These are phyloP conservation scores for Rosa chinensis DNA, from an alignment of 306 rosid species.

Conservation along the genomic window DNA sequence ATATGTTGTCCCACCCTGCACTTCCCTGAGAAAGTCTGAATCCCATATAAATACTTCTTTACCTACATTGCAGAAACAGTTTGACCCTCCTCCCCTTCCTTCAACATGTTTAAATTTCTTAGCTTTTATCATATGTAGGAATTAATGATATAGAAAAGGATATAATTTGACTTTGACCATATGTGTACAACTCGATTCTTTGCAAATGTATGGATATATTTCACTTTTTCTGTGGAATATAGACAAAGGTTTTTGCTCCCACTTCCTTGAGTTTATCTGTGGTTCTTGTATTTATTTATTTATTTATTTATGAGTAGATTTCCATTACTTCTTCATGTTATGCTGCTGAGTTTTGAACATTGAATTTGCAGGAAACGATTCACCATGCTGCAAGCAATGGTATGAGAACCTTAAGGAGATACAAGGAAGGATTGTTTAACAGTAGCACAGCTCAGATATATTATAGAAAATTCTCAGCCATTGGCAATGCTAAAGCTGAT, in stretches of 20 bases:
- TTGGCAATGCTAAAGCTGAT: constrained; percentile 28
- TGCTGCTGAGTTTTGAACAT: neutral
- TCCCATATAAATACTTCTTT: no score
- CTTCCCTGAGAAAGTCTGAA: neutral
- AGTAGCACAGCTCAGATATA: constrained; percentile 10
- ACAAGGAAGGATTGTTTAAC: constrained; percentile 18
- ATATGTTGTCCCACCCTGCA: neutral
- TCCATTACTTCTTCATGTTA: neutral
- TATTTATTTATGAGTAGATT: neutral
- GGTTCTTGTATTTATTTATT: neutral
- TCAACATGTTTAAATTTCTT: no score
- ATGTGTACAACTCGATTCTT: no score
- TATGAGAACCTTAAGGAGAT: constrained; percentile 40
- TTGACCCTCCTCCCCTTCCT: no score
- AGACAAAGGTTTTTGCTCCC: neutral
- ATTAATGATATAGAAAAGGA: neutral
- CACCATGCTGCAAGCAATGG: constrained; percentile 19
- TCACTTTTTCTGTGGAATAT: no score
- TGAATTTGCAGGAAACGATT: neutral
- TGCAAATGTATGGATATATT: no score
- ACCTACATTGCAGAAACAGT: no score
- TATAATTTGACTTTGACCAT: no score
- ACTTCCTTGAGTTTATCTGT: neutral
- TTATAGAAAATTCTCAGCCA: constrained; percentile 35
- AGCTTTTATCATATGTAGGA: no score